These are phyloP conservation scores for Pseudocercospora musae DNA, from an alignment of 2,329 filamentous ascomycete species.

Conservation along the genomic window DNA sequence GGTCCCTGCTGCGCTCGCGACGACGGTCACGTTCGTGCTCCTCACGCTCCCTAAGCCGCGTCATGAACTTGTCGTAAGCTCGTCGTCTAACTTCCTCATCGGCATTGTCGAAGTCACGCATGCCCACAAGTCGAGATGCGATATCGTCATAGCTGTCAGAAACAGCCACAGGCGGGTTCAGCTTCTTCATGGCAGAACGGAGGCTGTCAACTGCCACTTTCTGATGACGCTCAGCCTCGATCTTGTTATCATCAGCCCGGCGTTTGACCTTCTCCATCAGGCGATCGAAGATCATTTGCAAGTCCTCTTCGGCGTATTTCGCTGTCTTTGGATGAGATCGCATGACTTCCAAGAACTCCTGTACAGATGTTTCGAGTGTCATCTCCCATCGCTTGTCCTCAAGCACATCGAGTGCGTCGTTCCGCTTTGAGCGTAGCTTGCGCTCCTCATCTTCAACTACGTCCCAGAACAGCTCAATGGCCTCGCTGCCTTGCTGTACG, in stretches of 20 bases:
- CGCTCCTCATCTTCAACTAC: constrained; percentile 90
- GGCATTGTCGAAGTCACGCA: constrained; percentile 80
- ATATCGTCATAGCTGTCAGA: constrained; percentile 88
- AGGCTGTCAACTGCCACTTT: constrained; percentile 80
- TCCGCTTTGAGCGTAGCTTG: constrained; percentile 33
- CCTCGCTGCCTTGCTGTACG: constrained; percentile 54
- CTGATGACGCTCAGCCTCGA: constrained; percentile 77
- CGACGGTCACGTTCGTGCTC: constrained; percentile 54
- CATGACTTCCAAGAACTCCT: constrained; percentile 82
- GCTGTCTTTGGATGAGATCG: constrained; percentile 83
- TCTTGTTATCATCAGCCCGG: constrained; percentile 77
- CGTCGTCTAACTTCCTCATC: constrained; percentile 77
- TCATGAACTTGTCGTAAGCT: constrained; percentile 89
- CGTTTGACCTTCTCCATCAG: constrained; percentile 82
- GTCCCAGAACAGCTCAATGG: constrained; percentile 94
- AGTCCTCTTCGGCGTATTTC: constrained; percentile 75
- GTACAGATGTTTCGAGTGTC: constrained; percentile 77
- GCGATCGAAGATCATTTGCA: constrained; percentile 80
- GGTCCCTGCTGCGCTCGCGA: constrained; percentile 38
- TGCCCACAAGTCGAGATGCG: constrained; percentile 72
- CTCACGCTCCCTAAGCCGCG: constrained; percentile 77
- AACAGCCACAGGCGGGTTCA: constrained; percentile 76
- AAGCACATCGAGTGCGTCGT: constrained; percentile 33
- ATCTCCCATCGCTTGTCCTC: constrained; percentile 88
- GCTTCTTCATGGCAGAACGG: constrained; percentile 79